Base-by-base conservation (phyloP, 2,329 filamentous ascomycete genomes). In the Paradendryphiella salina region DNA sequence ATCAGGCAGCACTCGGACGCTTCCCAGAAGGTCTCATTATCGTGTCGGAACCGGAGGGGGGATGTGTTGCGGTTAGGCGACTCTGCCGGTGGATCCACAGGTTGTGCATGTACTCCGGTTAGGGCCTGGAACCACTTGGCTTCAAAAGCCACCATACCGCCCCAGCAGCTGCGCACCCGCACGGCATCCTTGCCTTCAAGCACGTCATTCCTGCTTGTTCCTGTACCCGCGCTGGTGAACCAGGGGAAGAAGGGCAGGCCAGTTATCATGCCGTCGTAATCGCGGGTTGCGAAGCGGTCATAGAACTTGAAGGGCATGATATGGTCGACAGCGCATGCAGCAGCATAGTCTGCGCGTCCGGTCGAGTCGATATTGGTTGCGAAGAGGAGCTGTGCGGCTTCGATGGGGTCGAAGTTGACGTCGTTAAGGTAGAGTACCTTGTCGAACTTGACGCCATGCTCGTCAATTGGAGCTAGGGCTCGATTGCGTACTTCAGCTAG, bases 151-250 rank as follows among this genome's bases (percentile, higher is more conserved):
- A 84, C 85, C 82, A 90, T 90, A 17, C 88, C 88, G 44, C 87
- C 86, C 88, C 88, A 91, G 72, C 88, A 91, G 57, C 85, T 85
- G 61, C 81, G 82, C 1, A 90, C 87, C 7, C 84, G 80, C 1
- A 91, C 87, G 0, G 86, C 82, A 58, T 86, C 83, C 31, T 70
- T 79, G 47, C 83, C 81, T 0, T 75, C 75, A 1, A 88, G 70
- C 14, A 90, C 84, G 65, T 88, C 86, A 4, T 77, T 75, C 36
- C 87, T 79, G 73, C 73, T 77, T n/a, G 61, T 66, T 0, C 76
- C 83, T 11, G 79, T 69, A 1, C 82, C 82, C 1, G 73, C 75
- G 37, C 67, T 72, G 4, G 82, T 79, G 69, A 88, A 87, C 73
- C 85, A 87, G 0, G 88, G 88, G 69, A 82, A 91, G 52, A 86